phyloP scores from a whole-genome alignment of 371 early-diverging fungal species.

The Mortierella sp. region DNA sequence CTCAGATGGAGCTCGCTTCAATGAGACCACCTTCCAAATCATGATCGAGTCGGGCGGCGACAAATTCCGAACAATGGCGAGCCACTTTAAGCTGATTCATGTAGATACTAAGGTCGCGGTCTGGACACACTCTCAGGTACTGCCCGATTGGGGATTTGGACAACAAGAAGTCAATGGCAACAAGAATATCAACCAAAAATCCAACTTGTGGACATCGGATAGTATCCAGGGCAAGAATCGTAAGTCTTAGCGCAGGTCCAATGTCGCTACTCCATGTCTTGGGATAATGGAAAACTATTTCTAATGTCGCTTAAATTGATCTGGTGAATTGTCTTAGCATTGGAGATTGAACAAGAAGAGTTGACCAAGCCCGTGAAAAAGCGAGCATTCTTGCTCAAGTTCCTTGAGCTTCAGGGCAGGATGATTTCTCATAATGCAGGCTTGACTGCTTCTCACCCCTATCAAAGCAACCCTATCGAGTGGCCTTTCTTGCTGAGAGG shows the following conservation, averaged over 20 bases:
- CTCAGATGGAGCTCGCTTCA: slow-evolving; percentile 57
- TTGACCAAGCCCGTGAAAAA: slow-evolving; percentile 56
- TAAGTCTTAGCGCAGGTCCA: slow-evolving; percentile 14
- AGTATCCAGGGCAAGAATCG: slow-evolving; percentile 74
- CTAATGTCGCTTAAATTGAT: slow-evolving; percentile 20
- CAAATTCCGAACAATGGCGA: slow-evolving; percentile 64
- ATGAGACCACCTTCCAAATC: slow-evolving; percentile 77
- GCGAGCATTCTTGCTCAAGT: slow-evolving; percentile 84
- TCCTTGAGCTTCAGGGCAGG: slow-evolving; percentile 85
- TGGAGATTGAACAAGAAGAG: slow-evolving; percentile 39
- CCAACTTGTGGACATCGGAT: slow-evolving; percentile 83
- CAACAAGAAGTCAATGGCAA: slow-evolving; percentile 98
- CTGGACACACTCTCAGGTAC: slow-evolving; percentile 76
- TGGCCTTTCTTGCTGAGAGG: slow-evolving; percentile 95
- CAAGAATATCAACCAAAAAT: slow-evolving; percentile 79
- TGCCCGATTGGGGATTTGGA: slow-evolving; percentile 96
- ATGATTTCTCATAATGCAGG: slow-evolving; percentile 95
- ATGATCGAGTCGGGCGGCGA: slow-evolving; percentile 64
- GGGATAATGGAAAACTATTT: slow-evolving; percentile 16
- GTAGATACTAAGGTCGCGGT: slow-evolving; percentile 84
- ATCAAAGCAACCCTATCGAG: slow-evolving; percentile 81
- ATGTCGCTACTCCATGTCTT: background rate
- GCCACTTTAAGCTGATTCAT: slow-evolving; percentile 76
- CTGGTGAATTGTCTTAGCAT: slow-evolving; percentile 7
- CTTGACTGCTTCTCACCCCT: slow-evolving; percentile 93